Evolutionary conservation across 176 grass and related monocot genomes (phyloP), one percentile per base, ranked within the genome.

Genomic region (Ananas comosus): DNA sequence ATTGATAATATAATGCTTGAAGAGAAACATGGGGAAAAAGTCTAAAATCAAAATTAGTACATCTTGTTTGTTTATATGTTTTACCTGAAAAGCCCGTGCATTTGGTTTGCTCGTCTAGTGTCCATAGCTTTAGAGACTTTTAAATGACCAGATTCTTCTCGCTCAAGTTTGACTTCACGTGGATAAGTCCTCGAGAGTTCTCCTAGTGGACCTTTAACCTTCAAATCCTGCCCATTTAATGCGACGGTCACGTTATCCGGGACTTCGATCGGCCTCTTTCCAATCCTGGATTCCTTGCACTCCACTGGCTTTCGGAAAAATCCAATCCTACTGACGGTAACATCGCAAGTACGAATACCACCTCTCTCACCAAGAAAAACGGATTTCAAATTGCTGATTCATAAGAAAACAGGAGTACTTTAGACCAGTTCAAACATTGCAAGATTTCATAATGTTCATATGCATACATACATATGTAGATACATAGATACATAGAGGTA

Each of bases 61-160:
- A 19, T 65, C 16, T 14, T 19, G n/a, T 65, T 64, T 53, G 28
- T 13, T 28, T 19, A 52, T 27, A 11, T 4, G 54, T 59, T 52
- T 77, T 81, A 99, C 94, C 94, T 99, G 86, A 93, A 99, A 83
- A 99, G 94, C 13, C 94, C 94, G 14, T 99, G 94, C 89, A 99
- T 92, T 76, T 93, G 82, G 70, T 93, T 92, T 5, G 94, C 89
- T 64, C 78, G 80, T 66, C 88, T 89, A 54, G 89, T 93, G 74
- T 99, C 94, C 2, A 76, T 65, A 64, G 86, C 79, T 67, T 93
- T 93, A 51, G 13, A 85, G 63, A 93, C 75, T 77, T 74, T 88
- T 73, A 99, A 70, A 49, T 71, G 66, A 71, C 85, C 89, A 27
- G 89, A 79, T 71, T 99, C 89, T 84, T 88, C 82, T 86, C 77